Evolutionary conservation across 2,329 filamentous ascomycete genomes (phyloP).

Genomic region (Colletotrichum somersetense): DNA sequence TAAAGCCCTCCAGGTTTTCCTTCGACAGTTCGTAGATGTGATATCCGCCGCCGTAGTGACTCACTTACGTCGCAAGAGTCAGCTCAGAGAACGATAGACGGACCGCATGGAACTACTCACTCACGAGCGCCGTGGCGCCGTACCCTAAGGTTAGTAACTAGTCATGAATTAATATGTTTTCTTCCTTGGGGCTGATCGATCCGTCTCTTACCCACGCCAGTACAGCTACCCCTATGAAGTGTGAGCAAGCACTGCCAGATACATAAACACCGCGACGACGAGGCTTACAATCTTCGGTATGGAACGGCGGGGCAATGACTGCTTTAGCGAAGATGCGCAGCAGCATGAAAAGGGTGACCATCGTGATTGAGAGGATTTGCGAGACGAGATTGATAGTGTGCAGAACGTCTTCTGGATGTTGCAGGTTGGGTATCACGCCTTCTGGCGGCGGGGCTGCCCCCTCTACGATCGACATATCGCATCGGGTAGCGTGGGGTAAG

Average conservation of each 20-base stretch:
- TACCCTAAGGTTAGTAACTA: constrained; percentile 49
- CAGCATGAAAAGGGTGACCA: constrained; percentile 46
- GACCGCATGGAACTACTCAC: constrained; percentile 34
- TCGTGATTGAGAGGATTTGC: constrained; percentile 47
- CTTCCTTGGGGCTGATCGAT: fast-evolving
- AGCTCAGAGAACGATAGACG: background rate
- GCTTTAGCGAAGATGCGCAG: constrained; percentile 47
- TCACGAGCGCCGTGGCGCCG: constrained; percentile 44
- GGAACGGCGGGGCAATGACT: constrained; percentile 40
- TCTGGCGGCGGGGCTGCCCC: constrained; percentile 44
- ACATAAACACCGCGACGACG: no score
- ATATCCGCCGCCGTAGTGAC: constrained; percentile 52
- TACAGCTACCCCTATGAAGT: constrained; percentile 23
- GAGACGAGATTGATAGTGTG: constrained; percentile 47
- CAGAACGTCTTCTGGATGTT: constrained; percentile 47
- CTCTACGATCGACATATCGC: constrained; percentile 29
- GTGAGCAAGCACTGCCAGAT: background rate
- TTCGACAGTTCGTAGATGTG: constrained; percentile 51
- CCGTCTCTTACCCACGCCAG: constrained; percentile 26
- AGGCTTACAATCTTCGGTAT: constrained; percentile 47
- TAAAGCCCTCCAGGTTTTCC: constrained; percentile 49
- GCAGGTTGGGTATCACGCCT: constrained; percentile 46
- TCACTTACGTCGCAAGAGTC: constrained; percentile 38
- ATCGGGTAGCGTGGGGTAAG: background rate
- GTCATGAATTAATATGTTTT: background rate